Conservation (phyloP, 306 rosid species). For the Gleditsia sinensis region DNA sequence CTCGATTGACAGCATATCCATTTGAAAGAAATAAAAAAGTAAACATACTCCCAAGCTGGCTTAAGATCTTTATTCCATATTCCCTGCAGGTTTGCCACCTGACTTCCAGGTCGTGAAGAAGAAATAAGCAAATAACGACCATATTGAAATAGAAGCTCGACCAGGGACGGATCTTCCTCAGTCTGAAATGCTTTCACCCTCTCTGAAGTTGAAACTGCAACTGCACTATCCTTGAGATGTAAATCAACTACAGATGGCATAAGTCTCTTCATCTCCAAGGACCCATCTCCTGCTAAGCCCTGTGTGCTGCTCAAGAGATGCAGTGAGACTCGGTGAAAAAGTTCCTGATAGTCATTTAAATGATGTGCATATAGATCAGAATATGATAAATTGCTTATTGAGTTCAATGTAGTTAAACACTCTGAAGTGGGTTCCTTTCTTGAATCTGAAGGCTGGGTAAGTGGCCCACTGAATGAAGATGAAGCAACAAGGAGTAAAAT, state of each 20-base stretch:
- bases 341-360: slow-evolving; percentile 68
- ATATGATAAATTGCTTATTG: slow-evolving; percentile 48
- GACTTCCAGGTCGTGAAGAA: slow-evolving; percentile 76
- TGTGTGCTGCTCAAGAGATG: slow-evolving; percentile 50
- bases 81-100: slow-evolving; percentile 79
- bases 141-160: slow-evolving; percentile 78
- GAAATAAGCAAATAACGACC: slow-evolving; percentile 83
- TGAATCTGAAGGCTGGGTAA: slow-evolving; percentile 62
- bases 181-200: slow-evolving; percentile 70
- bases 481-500: slow-evolving; percentile 62
- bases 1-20: slow-evolving; percentile 13
- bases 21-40: background rate
- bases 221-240: slow-evolving; percentile 29
- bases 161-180: slow-evolving; percentile 81
- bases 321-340: slow-evolving; percentile 71
- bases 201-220: slow-evolving; percentile 56
- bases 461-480: slow-evolving; percentile 70
- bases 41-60: slow-evolving; percentile 76
- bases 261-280: slow-evolving; percentile 31
- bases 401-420: slow-evolving; percentile 40
- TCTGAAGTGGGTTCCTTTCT: slow-evolving; percentile 59
- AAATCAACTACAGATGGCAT: background rate
- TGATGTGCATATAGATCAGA: slow-evolving; percentile 60
- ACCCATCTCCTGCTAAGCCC: slow-evolving; percentile 10
- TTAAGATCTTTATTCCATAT: slow-evolving; percentile 71